Evolutionary conservation across 2,329 filamentous ascomycete species (phyloP), one percentile per base, ranked within the genome.

Genomic region (Ophiostoma quercus): DNA sequence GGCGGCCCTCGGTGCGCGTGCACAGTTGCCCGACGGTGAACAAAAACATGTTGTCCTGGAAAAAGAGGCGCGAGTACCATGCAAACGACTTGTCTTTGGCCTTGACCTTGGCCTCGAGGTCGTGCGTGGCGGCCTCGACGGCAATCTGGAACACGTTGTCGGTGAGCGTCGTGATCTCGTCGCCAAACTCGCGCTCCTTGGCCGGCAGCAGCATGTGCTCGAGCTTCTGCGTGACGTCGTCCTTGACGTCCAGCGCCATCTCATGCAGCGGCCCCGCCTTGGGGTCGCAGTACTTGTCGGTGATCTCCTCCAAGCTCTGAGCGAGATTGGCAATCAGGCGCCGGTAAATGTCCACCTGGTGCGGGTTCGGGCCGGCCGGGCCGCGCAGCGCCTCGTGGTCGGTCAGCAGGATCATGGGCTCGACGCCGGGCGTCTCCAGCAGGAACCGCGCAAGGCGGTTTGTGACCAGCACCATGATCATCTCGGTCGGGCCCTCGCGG

Each of bases 401-500:
- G 34, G 82, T 79, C 19, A 82, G 79, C 68, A 87, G 75, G 25
- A 86, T 77, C 22, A 85, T 80, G 11, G 80, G 77, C 72, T 87
- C 85, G 34, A 87, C 78, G 0, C 80, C 81, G 1, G 82, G 81
- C 0, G 77, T 79, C 14, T 83, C 81, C 25, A 84, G 76, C 70
- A 87, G 78, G 71, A 85, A 83, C 43, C 80, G 80, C 62, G 81
- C 81, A 2, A 87, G 78, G 66, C 83, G 82, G 76, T 82, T 84
- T 4, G 80, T 78, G 11, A 87, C 77, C 41, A 88, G 74, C 71
- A 82, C 82, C 71, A 87, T 86, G 0, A 84, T 83, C 86, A 88
- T 88, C 71, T 88, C 86, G 0, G 86, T 88, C 2, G 86, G 85
- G 0, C 85, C 85, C 1, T 87, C 84, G 25, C 82, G 82, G 14